phyloP scores from a whole-genome alignment of 352 stramenopile species.

The Phytopythium aichiense region DNA sequence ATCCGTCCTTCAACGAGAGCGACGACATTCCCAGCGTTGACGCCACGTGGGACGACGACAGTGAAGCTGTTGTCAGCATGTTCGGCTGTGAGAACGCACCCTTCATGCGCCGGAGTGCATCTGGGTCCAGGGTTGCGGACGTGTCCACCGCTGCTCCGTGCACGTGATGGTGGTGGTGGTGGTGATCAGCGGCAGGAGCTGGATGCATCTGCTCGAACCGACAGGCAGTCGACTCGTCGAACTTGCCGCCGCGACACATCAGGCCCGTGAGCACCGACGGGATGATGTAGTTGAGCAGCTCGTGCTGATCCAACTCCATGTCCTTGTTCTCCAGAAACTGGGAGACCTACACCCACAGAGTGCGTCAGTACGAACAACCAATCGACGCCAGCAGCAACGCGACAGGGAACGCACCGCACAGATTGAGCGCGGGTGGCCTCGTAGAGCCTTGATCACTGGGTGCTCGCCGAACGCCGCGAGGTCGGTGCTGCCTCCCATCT shows the following conservation, averaged over 20 bases:
- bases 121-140: background rate
- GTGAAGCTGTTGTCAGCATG: slow-evolving; percentile 13
- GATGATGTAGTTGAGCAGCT: slow-evolving; percentile 82
- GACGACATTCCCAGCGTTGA: slow-evolving; percentile 8
- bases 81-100: slow-evolving; percentile 22
- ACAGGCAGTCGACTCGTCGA: slow-evolving; percentile 9
- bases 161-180: slow-evolving; percentile 25
- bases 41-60: background rate
- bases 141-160: slow-evolving; percentile 6
- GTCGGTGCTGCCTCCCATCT: slow-evolving; percentile 72
- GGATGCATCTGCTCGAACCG: background rate
- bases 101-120: slow-evolving; percentile 19
- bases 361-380: background rate
- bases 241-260: slow-evolving; percentile 26
- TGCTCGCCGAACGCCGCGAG: slow-evolving; percentile 57
- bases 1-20: slow-evolving; percentile 4
- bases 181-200: background rate
- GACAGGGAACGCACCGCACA: slow-evolving; percentile 37
- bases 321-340: slow-evolving; percentile 82
- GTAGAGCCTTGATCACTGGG: slow-evolving; percentile 55
- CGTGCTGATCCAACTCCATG: slow-evolving; percentile 78
- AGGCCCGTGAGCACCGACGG: slow-evolving; percentile 73
- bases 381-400: background rate
- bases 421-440: slow-evolving; percentile 64
- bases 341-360: slow-evolving; percentile 31